Conservation (phyloP, 192 early-diverging fungal species). For the Radiomyces spectabilis region DNA sequence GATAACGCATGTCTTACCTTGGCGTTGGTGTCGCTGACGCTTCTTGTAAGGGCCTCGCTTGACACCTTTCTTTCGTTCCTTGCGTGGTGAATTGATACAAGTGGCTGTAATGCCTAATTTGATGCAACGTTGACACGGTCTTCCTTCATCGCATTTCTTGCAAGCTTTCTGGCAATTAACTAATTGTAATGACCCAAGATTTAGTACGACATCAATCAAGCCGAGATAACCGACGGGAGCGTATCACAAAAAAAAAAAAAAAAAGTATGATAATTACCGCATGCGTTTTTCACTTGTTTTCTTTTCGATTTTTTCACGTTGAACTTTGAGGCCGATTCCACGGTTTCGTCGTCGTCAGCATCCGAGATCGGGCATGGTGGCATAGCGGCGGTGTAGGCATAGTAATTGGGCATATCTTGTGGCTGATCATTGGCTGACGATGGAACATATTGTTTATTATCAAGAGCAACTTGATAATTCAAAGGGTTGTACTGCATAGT, state of each 20-base stretch:
- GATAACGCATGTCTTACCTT: no score
- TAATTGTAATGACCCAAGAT: slow-evolving; percentile 5
- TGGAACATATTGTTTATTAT: no score
- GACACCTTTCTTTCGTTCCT: slow-evolving; percentile 72
- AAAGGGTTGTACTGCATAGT: no score
- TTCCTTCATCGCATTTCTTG: slow-evolving; percentile 82
- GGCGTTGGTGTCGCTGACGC: slow-evolving; percentile 11
- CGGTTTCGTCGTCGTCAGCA: no score
- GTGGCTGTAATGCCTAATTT: slow-evolving; percentile 56
- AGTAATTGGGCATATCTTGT: no score
- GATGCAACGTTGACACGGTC: slow-evolving; percentile 78
- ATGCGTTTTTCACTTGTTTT: slow-evolving; percentile 85
- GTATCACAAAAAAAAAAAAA: not conserved
- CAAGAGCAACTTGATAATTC: no score
- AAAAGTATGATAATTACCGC: slow-evolving; percentile 42
- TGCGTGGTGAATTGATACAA: slow-evolving; percentile 69
- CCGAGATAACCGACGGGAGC: no score
- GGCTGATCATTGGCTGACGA: no score
- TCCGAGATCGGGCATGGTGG: no score
- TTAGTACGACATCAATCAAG: not conserved
- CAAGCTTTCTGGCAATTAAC: slow-evolving; percentile 82
- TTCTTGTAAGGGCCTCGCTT: slow-evolving; percentile 79
- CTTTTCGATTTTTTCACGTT: not conserved
- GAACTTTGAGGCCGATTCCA: no score
- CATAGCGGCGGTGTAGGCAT: no score